Evolutionary conservation across 2,329 filamentous ascomycete species (phyloP), one percentile per base, ranked within the genome.

Genomic region (Plectosphaerella cucumerina): DNA sequence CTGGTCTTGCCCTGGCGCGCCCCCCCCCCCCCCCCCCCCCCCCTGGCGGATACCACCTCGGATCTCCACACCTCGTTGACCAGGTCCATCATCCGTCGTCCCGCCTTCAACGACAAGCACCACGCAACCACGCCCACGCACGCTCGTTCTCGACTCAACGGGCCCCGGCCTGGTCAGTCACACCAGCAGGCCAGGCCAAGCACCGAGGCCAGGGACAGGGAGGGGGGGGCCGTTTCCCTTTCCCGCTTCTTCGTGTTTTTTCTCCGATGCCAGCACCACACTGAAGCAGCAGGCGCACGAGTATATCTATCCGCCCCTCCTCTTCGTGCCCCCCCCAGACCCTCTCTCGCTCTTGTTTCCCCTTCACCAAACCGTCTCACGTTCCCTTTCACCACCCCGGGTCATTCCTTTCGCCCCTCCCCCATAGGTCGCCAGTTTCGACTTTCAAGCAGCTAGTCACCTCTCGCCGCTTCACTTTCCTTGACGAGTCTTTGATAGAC

Each of bases 401-500:
- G 22, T 47, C 45, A 39, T 47, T 47, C 45, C 45, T 39, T 47
- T 23, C 35, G 9, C 44, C 20, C 26, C 26, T 31, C 26, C 26
- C n/a, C 26, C 9, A 5, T 31, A 42, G 23, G 48, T 51, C 53
- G 49, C 50, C 21, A 59, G 53, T 49, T 53, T 54, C 57, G 52
- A 52, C 52, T 51, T 26, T 33, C 34, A 33, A 20, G 47, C 37
- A 50, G 45, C 48, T 42, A 49, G 42, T 42, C 58, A 63, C 58
- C 60, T 57, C 39, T 66, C 62, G 56, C 61, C 54, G 57, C 60
- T 70, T 68, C 66, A 71, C 64, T 65, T 60, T 65, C 54, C 65
- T 56, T 68, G 69, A 62, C 65, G 72, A 68, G 71, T 78, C 76
- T 78, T 79, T 77, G 75, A 79, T 60, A 79, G 76, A 77, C 69